These are phyloP conservation scores for Aureobasidium sp. DNA, from an alignment of 2,329 filamentous ascomycete genomes.

Conservation along the genomic window DNA sequence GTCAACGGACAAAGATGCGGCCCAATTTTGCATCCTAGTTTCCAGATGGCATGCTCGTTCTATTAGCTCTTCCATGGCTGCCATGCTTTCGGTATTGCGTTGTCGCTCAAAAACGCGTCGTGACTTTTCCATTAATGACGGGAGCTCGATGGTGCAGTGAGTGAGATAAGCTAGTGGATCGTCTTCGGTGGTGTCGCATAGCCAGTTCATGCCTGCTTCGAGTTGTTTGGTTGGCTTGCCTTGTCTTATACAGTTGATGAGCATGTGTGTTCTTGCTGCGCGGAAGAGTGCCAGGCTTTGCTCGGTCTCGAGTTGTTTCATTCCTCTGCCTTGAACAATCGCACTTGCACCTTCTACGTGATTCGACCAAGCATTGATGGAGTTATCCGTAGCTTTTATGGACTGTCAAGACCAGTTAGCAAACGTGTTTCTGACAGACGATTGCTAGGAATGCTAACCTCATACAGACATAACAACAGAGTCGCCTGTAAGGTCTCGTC, in stretches of 20 bases:
- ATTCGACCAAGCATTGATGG: constrained; percentile 44
- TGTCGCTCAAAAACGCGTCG: not conserved
- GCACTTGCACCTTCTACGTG: constrained; percentile 54
- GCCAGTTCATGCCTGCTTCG: constrained; percentile 2
- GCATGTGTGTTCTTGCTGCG: constrained; percentile 6
- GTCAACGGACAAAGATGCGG: not conserved
- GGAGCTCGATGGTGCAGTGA: constrained; percentile 4
- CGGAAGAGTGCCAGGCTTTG: constrained; percentile 11
- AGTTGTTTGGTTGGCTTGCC: constrained; percentile 1
- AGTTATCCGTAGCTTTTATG: constrained; percentile 26
- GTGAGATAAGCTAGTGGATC: not conserved
- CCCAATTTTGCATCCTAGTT: constrained; percentile 2
- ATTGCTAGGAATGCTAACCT: constrained; percentile 29
- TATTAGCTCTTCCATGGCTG: not conserved
- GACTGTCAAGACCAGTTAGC: not conserved
- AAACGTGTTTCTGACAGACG: accelerated
- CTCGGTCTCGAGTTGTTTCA: constrained; percentile 23
- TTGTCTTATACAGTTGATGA: constrained; percentile 11
- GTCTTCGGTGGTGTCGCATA: constrained; percentile 2
- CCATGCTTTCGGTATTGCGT: not conserved
- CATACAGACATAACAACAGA: constrained; percentile 51
- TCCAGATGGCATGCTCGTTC: constrained; percentile 3
- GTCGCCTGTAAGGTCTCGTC: constrained; percentile 53
- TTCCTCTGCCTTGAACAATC: constrained; percentile 40
- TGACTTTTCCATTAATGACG: not conserved